A percentile compares a stretch with the other conserved stretches of the same genome.
These are phyloP conservation scores for Mycena kentingensis DNA, from an alignment of 768 basidiomycete genomes.

Conservation along the genomic window DNA sequence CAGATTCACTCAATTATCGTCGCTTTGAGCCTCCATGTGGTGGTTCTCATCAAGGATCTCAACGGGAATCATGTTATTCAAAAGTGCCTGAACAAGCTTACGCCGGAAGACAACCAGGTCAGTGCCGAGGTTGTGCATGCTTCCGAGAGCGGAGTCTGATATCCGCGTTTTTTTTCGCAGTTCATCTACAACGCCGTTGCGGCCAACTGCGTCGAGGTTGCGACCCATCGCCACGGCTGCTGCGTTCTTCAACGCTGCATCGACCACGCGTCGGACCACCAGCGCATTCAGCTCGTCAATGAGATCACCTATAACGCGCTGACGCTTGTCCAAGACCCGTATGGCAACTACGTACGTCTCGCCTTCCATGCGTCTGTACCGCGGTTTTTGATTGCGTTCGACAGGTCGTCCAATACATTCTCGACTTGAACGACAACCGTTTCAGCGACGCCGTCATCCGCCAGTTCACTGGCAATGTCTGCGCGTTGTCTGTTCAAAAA, in stretches of 20 bases:
- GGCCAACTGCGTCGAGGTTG: conserved; percentile 98
- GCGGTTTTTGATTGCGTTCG: conserved; percentile 6
- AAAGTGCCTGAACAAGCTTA: conserved; percentile 97
- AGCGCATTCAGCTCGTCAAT: conserved; percentile 93
- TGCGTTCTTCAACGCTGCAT: conserved; percentile 98
- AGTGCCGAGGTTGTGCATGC: no score
- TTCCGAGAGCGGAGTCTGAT: neutral
- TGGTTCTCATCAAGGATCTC: conserved; percentile 97
- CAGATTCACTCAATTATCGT: conserved; percentile 98
- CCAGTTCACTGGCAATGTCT: conserved; percentile 97
- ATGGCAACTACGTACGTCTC: conserved; percentile 80
- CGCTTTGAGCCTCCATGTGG: conserved; percentile 95
- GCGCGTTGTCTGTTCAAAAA: conserved; percentile 96
- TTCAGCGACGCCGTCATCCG: conserved; percentile 98
- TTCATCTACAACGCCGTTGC: conserved; percentile 99
- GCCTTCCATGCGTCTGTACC: neutral
- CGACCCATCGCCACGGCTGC: conserved; percentile 96
- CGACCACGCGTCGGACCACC: conserved; percentile 95
- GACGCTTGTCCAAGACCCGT: conserved; percentile 96
- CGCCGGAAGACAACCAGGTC: conserved; percentile 99
- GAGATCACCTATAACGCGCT: conserved; percentile 99
- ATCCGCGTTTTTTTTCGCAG: conserved; percentile 36
- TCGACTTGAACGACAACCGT: conserved; percentile 96
- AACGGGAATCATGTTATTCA: conserved; percentile 98
- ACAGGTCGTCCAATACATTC: conserved; percentile 97